Evolutionary conservation across 805 yeast species (phyloP), one percentile per base, ranked within the genome.

Genomic region (Blastobotrys muscicola): DNA sequence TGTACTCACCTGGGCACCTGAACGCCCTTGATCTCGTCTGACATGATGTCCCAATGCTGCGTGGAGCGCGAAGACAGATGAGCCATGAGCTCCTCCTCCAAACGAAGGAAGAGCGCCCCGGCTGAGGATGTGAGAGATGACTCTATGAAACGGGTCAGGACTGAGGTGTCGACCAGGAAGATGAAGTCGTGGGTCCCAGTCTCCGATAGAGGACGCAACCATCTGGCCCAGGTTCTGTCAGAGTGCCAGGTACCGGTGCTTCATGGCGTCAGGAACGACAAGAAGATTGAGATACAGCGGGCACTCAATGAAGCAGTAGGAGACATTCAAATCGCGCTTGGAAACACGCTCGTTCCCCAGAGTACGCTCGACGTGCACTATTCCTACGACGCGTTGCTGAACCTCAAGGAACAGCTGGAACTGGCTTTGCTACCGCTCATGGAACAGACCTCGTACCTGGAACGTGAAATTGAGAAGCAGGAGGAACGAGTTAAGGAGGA

Each of bases 1-100:
- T 16, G 15, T 23, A 38, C 51, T 29, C 39, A 48, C 49, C 23
- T 38, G 29, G 51, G 53, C n/a, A 50, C 41, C 29, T 42, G 26
- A 20, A 20, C 26, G 26, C 26, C 26, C 26, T 20, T 20, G 26
- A 20, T 20, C 26, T 20, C 26, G 26, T 20, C 26, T 20, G 26
- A 20, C 26, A 20, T 20, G 26, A 20, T 20, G 26, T 20, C 26
- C 26, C 26, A 20, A 20, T 20, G 26, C 6, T 20, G 26, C 26
- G 26, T 20, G 26, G 26, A 4, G 26, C 26, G 26, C 26, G 26
- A 6, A 20, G 6, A 20, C 26, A 20, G 26, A 20, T 20, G 26
- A 20, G 26, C 26, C 26, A 20, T 20, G 26, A 20, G 26, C 26
- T 20, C 26, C 26, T 20, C 26, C 26, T 4, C 26, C 26, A 20